These are phyloP conservation scores for Theobroma grandiflorum DNA, from an alignment of 441 rosid genomes.

Conservation along the genomic window DNA sequence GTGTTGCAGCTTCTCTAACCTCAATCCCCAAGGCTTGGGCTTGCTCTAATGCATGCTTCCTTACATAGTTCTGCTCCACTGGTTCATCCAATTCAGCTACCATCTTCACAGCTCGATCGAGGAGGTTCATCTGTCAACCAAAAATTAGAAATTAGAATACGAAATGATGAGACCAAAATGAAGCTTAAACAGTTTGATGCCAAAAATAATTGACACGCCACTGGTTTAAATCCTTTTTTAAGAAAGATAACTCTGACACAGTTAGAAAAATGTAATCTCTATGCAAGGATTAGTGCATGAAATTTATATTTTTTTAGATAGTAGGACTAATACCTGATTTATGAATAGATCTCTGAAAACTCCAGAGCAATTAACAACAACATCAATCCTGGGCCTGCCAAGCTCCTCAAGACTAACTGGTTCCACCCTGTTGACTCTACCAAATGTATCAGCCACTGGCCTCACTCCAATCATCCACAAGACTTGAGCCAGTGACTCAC, in stretches of 20 bases:
- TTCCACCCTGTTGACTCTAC: conserved; percentile 94
- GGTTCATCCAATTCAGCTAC: conserved; percentile 99
- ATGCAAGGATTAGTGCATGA: neutral
- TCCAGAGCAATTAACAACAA: conserved; percentile 98
- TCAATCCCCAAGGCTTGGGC: conserved; percentile 83
- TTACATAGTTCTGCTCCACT: conserved; percentile 77
- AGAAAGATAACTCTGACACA: neutral
- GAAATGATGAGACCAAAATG: neutral
- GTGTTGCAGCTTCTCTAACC: conserved; percentile 89
- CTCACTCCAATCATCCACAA: conserved; percentile 98
- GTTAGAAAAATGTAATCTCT: neutral
- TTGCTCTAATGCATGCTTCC: conserved; percentile 95
- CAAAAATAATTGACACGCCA: neutral
- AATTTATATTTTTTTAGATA: neutral
- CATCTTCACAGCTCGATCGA: conserved; percentile 97
- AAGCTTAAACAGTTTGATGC: neutral
- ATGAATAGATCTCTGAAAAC: conserved; percentile 98
- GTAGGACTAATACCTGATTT: conserved; percentile 72
- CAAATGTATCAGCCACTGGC: conserved; percentile 91
- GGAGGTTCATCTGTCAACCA: conserved; percentile 85
- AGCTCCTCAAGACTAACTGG: conserved; percentile 94
- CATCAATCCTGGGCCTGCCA: conserved; percentile 98
- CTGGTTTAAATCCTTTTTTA: neutral
- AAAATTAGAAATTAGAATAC: conserved; percentile 22
- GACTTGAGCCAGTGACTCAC: conserved; percentile 95